Evolutionary conservation across 164 flowering plant species (phyloP), one percentile per base, ranked within the genome.

Genomic region (Chloranthus sessilifolius): DNA sequence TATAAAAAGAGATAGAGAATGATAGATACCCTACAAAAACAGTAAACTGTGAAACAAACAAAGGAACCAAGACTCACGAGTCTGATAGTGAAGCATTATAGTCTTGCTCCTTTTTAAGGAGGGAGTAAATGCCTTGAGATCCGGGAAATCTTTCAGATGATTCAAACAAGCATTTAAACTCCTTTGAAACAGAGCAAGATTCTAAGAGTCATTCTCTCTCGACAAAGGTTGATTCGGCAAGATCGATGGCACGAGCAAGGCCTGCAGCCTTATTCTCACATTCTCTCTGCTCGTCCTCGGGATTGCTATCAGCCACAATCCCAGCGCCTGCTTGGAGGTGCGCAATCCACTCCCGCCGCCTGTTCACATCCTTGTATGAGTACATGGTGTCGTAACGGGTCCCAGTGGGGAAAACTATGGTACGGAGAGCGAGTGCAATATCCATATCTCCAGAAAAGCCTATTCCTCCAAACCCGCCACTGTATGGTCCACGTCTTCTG

Each of bases 241-340:
- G 85, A 60, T 87, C 96, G 54, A 91, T 85, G 64, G 98, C 95
- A 15, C 86, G 83, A 34, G 81, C 82, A 50, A 91, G 83, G 30
- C 64, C 96, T 17, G 96, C 96, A 27, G 94, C 95, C 72, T 91
- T 88, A 64, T 83, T 85, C 58, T 83, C 85, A 11, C 95, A 88
- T 58, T 88, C 96, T 42, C 77, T 66, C 46, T 83, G 88, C 65
- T 85, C 95, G 47, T 83, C 92, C 7, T 48, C 77, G 1, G 96
- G 94, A 52, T 65, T 72, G 63, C 96, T 85, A 43, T 88, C 96
- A 9, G 94, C 94, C 34, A 88, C 95, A 22, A 91, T 79, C 23
- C 96, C 91, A 4, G 94, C 96, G 9, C 95, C 95, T 21, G 94
- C 74, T 58, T 92, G 98, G 24, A 88, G 73, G 65, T 92, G 91